Evolutionary conservation across 208 protist species (phyloP).

Genomic region (Leishmania guyanensis): DNA sequence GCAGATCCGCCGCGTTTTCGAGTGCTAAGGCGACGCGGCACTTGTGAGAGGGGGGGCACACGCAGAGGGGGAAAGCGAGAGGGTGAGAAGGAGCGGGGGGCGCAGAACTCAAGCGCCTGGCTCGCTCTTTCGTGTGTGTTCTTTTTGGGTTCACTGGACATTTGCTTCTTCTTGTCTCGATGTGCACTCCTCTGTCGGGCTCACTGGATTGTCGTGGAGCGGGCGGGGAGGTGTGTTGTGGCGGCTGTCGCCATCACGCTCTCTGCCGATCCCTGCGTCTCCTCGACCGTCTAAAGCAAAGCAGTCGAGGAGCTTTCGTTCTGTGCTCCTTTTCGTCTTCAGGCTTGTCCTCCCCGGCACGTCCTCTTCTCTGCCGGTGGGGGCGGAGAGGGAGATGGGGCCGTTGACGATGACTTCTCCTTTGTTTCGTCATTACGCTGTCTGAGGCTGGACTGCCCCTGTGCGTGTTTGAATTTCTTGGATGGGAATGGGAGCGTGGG

Average conservation of each 20-base stretch:
- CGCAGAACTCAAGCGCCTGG: neutral
- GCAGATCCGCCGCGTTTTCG: conserved; percentile 79
- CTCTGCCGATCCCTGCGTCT: neutral
- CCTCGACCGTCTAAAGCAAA: neutral
- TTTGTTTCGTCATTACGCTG: no score
- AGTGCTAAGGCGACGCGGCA: conserved; percentile 38
- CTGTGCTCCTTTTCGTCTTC: no score
- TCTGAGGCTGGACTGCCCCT: no score
- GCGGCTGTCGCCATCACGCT: neutral
- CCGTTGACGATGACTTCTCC: no score
- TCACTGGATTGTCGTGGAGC: neutral
- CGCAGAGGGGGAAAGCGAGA: neutral
- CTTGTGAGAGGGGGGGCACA: neutral
- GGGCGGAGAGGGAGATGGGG: no score
- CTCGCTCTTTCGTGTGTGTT: neutral
- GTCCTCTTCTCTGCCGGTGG: no score
- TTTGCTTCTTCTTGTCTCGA: neutral
- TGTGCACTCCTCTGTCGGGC: neutral
- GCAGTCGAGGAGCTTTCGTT: no score
- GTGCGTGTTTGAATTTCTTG: no score
- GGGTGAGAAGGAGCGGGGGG: neutral
- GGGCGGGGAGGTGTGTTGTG: neutral
- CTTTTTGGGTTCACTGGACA: neutral
- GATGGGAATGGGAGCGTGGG: no score
- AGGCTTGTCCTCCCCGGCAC: no score